phyloP scores from a whole-genome alignment of 768 basidiomycete genomes.

The Pulveroboletus sp. region DNA sequence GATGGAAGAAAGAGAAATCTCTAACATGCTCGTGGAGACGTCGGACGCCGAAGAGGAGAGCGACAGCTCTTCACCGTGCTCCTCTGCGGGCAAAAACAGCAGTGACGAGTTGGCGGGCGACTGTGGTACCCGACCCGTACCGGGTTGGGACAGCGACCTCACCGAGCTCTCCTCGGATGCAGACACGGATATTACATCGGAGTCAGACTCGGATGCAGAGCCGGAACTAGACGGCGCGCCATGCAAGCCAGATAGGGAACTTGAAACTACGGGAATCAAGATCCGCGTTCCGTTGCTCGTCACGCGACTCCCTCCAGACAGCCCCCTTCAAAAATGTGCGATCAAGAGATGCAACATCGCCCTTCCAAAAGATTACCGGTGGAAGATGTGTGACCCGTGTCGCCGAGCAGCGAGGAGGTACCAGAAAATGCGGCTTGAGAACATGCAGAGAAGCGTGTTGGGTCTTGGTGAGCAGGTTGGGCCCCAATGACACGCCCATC shows the following conservation, averaged over 20 bases:
- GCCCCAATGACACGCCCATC: constrained; percentile 18
- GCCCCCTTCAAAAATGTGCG: constrained; percentile 27
- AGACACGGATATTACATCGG: constrained; percentile 3
- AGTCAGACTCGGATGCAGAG: not conserved
- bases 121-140: not conserved
- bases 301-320: constrained; percentile 9
- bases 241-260: not conserved
- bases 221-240: not conserved
- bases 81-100: constrained; percentile 3
- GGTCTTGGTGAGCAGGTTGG: constrained; percentile 12
- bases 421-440: constrained; percentile 32
- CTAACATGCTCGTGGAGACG: not conserved
- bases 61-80: not conserved
- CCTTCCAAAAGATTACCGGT: constrained; percentile 32
- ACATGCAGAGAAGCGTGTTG: not conserved
- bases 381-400: constrained; percentile 45
- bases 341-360: constrained; percentile 34
- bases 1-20: not conserved
- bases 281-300: constrained; percentile 26
- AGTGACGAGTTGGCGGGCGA: not conserved
- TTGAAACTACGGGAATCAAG: constrained; percentile 2
- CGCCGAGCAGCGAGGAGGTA: constrained; percentile 36
- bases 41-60: constrained; percentile 2
- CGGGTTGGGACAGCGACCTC: constrained; percentile 26
- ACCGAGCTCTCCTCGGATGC: constrained; percentile 18